Evolutionary conservation across 2,329 filamentous ascomycete species (phyloP), one percentile per base, ranked within the genome.

Genomic region (Fusarium vanettenii): DNA sequence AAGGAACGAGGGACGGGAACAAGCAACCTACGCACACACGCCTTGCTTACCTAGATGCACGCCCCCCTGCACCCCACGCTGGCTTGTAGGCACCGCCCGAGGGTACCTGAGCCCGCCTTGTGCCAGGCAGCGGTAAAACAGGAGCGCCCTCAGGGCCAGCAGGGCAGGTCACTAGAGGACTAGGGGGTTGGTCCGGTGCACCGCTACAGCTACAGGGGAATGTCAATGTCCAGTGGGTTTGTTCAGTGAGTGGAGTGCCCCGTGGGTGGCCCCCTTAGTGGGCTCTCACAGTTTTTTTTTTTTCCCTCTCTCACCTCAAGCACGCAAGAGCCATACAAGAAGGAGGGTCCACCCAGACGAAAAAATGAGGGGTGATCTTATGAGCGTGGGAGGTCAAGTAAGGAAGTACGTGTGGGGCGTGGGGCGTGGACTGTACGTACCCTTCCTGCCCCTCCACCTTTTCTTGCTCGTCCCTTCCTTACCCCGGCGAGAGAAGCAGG

Each of bases 401-500:
- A 18, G 45, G 45, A 29, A 50, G 43, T 18, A 48, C 48, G 57
- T 60, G 62, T 71, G 72, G 72, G 69, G 73, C 76, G 63, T 76
- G 72, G 77, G 66, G 74, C 66, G 65, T 65, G 67, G 35, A 41
- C 33, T 62, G 50, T 60, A 69, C 74, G 74, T 69, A 66, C 66
- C 66, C 22, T 29, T n/a, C 25, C 66, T 73, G 70, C 75, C 73
- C 72, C 72, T 75, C 75, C 72, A 69, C 71, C 69, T 74, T 74
- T 75, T 29, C 39, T n/a, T 31, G 16, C 45, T 50, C 25, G 22
- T 74, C 33, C 61, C 68, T 66, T 69, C 60, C 72, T 74, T 74
- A 78, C 76, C 76, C 76, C 76, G 29, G 76, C 68, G 77, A 73
- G 76, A 78, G 76, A 79, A 79, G 76, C 74, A 79, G 77, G 77